Evolutionary conservation across 371 early-diverging fungal species (phyloP), one percentile per base, ranked within the genome.

Genomic region (Furculomyces boomerangus): DNA sequence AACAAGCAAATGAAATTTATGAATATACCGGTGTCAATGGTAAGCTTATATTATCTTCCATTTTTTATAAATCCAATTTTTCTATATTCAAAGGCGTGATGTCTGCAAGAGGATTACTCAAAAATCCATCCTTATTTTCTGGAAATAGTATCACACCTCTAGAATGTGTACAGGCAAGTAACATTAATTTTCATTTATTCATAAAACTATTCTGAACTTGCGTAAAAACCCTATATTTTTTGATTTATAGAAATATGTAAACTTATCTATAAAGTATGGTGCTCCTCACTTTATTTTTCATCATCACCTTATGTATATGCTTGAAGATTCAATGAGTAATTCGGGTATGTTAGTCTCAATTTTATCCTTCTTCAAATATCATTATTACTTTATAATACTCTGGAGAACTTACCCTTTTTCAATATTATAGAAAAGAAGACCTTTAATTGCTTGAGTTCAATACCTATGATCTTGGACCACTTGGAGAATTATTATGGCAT

Each of bases 281-380:
- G 83, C 90, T 20, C 81, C 79, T 39, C 72, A 74, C 2, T 84
- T 83, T 57, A 88, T 95, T 44, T 77, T 89, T 55, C 93, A 92
- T 53, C 92, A 91, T 59, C 96, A 95, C 60, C 57, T 95, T 29
- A 90, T 89, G 88, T 93, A 73, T 68, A 93, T 93, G 93, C 72
- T 89, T 57, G 93, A 93, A 54, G 73, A 74, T 41, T 56, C 74
- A n/a, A 90, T 92, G 91, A 78, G 81, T 58, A 78, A 30, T 13
- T 24, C 57, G n/a, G 54, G 26, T 30, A 14, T 2, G 41, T 28
- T 7, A 22, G 50, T 31, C 26, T 10, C 40, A 14, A 39, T 39
- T 39, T 24, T 22, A 29, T 28, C 24, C 30, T 5, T n/a, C n/a
- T n/a, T n/a, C n/a, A n/a, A n/a, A n/a, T n/a, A n/a, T n/a, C 2